These are phyloP conservation scores for Pythium monospermum DNA, from an alignment of 352 stramenopile species.

Conservation along the genomic window DNA sequence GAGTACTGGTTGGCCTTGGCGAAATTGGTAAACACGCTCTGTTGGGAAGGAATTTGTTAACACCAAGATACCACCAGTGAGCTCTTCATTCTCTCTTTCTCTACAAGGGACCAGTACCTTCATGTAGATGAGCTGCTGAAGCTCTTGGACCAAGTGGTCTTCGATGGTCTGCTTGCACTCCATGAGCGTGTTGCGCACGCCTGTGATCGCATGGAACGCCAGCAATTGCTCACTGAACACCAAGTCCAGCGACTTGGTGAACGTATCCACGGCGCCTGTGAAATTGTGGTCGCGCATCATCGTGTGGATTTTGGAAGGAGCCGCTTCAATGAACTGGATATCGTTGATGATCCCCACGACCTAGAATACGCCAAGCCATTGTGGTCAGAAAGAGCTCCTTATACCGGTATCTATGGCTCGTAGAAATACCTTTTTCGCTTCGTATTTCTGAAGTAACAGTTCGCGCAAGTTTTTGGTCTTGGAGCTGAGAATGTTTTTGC, in stretches of 20 bases:
- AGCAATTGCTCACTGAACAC: slow-evolving; percentile 78
- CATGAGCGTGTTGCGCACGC: slow-evolving; percentile 73
- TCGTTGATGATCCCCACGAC: slow-evolving; percentile 81
- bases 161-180: slow-evolving; percentile 84
- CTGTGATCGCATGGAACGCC: slow-evolving; percentile 71
- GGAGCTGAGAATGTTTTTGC: slow-evolving; percentile 75
- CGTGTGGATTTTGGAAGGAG: slow-evolving; percentile 54
- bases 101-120: slow-evolving; percentile 27
- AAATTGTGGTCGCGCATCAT: slow-evolving; percentile 57
- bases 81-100: too few relatives aligned
- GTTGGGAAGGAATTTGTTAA: too few relatives aligned
- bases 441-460: slow-evolving; percentile 75
- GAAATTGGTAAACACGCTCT: slow-evolving; percentile 56
- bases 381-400: too few relatives aligned
- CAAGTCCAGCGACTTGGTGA: slow-evolving; percentile 66
- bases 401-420: too few relatives aligned
- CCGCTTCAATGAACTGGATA: slow-evolving; percentile 76
- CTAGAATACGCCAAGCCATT: too few relatives aligned
- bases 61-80: neutral
- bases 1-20: slow-evolving; percentile 68
- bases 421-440: slow-evolving; percentile 66
- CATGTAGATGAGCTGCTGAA: slow-evolving; percentile 70
- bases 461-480: slow-evolving; percentile 83
- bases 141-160: slow-evolving; percentile 65
- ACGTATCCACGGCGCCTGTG: slow-evolving; percentile 62